These are phyloP conservation scores for Theobroma cacao DNA, from an alignment of 345 rosid species.

Conservation along the genomic window DNA sequence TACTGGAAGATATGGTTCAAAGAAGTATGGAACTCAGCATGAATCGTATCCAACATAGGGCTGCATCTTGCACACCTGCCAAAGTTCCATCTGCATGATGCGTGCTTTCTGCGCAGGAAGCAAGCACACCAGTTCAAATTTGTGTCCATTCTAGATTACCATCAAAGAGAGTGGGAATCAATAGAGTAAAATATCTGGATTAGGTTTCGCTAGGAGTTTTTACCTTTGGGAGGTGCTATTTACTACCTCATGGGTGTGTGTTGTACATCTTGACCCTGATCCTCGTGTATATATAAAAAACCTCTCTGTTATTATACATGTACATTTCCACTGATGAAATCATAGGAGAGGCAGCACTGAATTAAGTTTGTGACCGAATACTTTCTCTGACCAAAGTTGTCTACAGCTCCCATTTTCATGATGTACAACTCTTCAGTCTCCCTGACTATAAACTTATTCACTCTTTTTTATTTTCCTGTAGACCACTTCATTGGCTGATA, in stretches of 20 bases:
- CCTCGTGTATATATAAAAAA: slow-evolving; percentile 30
- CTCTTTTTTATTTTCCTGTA: neutral
- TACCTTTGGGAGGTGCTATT: slow-evolving; percentile 23
- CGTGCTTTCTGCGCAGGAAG: neutral
- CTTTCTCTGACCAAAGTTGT: neutral
- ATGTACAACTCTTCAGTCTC: neutral
- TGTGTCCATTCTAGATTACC: slow-evolving; percentile 11
- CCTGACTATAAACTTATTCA: neutral
- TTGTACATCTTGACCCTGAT: slow-evolving; percentile 32
- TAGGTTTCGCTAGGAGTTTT: slow-evolving; percentile 21
- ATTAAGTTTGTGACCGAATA: neutral
- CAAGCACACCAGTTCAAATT: slow-evolving; percentile 15
- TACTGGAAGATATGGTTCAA: slow-evolving; percentile 68
- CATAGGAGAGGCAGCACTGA: slow-evolving; percentile 12
- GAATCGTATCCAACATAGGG: slow-evolving; percentile 40
- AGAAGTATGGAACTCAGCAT: slow-evolving; percentile 67
- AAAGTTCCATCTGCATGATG: slow-evolving; percentile 28
- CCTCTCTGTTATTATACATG: slow-evolving; percentile 20
- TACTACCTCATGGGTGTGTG: slow-evolving; percentile 27
- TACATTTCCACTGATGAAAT: slow-evolving; percentile 18
- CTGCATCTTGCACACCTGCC: slow-evolving; percentile 37
- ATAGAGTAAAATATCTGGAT: slow-evolving; percentile 9
- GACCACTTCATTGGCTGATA: too few species aligned
- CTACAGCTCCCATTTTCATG: neutral
- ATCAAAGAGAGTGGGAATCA: slow-evolving; percentile 17